Base-by-base conservation (phyloP, 176 grass and related monocot species). In the Aegilops sharonensis region DNA sequence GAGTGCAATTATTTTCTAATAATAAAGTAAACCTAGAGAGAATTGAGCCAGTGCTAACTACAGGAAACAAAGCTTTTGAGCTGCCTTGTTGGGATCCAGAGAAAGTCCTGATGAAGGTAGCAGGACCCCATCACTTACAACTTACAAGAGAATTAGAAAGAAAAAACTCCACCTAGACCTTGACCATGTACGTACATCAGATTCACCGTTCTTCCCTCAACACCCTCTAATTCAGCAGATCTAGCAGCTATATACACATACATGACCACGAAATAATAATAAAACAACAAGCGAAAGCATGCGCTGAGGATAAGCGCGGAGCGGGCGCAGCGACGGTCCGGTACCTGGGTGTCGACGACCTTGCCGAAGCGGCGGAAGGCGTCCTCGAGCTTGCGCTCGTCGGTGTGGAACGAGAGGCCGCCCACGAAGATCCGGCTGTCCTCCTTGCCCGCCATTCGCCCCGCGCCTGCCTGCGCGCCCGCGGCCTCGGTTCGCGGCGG, bases 341-440 rank as follows among this genome's bases (percentile, higher is more conserved):
- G 14, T 92, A 94, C 93, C 91, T 98, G 91, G 8, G 89, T 83
- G 50, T 89, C 91, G 78, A 95, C 64, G 59, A 98, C 93, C 91
- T 93, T 98, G 72, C 95, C 95, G 75, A 92, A 98, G 85, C 89
- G 93, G 88, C 69, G 20, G 80, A 98, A 98, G 52, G 77, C 89
- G 14, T 92, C 84, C 39, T 88, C 83, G 30, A 98, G 93, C 80
- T 93, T 90, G 47, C 85, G 60, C 77, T 95, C 91, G 72, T 91
- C 86, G 13, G 91, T 98, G 68, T 91, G 75, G 62, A 83, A 87
- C 37, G 91, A 90, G 36, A 98, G 87, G n/a, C 95, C 95, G 27
- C 95, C 95, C 20, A 98, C 91, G 72, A 98, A 98, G 87, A 98
- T 95, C 78, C 95, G 89, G 64, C 83, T 77, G 25, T 94, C 93